Conservation (phyloP, 306 rosid genomes). For the Ammopiptanthus mongolicus region DNA sequence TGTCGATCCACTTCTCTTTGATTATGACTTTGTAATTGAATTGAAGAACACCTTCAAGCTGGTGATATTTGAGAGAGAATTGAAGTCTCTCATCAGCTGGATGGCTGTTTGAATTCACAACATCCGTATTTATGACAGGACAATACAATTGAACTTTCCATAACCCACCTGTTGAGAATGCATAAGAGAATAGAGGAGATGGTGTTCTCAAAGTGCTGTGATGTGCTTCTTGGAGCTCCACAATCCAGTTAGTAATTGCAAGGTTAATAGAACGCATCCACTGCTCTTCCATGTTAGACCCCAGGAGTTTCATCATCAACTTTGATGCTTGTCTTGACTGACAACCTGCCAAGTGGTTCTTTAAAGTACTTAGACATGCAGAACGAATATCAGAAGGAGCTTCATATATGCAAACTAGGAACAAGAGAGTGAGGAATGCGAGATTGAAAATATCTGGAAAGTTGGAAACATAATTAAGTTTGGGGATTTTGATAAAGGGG, state of each 20-base stretch:
- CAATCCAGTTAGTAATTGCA: conserved; percentile 79
- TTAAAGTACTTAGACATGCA: conserved; percentile 44
- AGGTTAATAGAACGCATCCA: conserved; percentile 94
- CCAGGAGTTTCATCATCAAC: conserved; percentile 61
- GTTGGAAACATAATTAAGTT: conserved; percentile 38
- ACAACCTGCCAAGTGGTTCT: conserved; percentile 36
- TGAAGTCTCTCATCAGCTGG: conserved; percentile 65
- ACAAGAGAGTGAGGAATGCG: conserved; percentile 55
- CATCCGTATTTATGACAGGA: conserved; percentile 72
- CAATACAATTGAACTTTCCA: conserved; percentile 90
- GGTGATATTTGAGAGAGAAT: conserved; percentile 77
- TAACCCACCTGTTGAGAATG: conserved; percentile 53
- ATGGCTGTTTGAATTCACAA: conserved; percentile 43
- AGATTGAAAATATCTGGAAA: conserved; percentile 57
- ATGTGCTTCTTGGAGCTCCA: conserved; percentile 46
- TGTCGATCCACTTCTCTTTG: conserved; percentile 67
- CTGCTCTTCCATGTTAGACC: conserved; percentile 74
- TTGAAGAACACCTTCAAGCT: conserved; percentile 86
- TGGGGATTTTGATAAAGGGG: conserved; percentile 43
- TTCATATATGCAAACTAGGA: conserved; percentile 81
- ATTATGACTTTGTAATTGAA: conserved; percentile 57
- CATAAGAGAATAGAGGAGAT: conserved; percentile 67
- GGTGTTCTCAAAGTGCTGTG: conserved; percentile 45
- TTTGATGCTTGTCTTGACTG: conserved; percentile 49
- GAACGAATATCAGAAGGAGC: conserved; percentile 61